Evolutionary conservation across 1,284 basidiomycete species (phyloP), one percentile per base, ranked within the genome.

Genomic region (Cutaneotrichosporon dermatis): DNA sequence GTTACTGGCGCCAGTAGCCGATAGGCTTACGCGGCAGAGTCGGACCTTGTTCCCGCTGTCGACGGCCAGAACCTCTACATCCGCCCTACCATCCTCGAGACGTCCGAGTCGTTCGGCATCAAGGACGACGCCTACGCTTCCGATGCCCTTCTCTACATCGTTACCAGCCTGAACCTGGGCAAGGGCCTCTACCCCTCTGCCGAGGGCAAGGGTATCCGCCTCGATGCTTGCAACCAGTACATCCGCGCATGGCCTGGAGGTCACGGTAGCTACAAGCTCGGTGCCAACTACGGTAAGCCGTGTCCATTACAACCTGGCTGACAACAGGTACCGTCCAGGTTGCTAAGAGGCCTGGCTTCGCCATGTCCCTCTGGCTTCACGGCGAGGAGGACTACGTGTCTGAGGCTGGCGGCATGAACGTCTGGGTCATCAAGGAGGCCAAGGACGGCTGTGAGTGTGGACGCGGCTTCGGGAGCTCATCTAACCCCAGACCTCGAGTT

Each of bases 241-340:
- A 74, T 76, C 61, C 66, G 74, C 60, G 75, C 75, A 54, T 77
- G 74, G 74, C 72, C 74, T 6, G 73, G 74, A 65, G 75, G 74
- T 50, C 73, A 71, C 13, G 74, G 74, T 25, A 67, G 63, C 49
- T 77, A 70, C 67, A 76, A 76, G 69, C 65, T 77, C 41, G 75
- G 75, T 15, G 75, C 75, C 34, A 76, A 77, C 62, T 76, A 76
- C 61, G 72, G 73, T 73, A 51, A 61, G 68, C 63, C 25, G 25
- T 25, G 25, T 25, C 25, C 25, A 25, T 25, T 25, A 25, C 25
- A 25, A 25, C 25, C 25, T 25, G 25, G 25, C 54, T 37, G 12
- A 15, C 33, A 25, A 1, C 35, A 74, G 74, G 75, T 50, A 72
- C 74, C 51, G 74, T 76, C 37, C 68, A 65, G 36, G 67, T 75